These are phyloP conservation scores for Cladosporium sp. DNA, from an alignment of 2,329 filamentous ascomycete genomes.

Conservation along the genomic window DNA sequence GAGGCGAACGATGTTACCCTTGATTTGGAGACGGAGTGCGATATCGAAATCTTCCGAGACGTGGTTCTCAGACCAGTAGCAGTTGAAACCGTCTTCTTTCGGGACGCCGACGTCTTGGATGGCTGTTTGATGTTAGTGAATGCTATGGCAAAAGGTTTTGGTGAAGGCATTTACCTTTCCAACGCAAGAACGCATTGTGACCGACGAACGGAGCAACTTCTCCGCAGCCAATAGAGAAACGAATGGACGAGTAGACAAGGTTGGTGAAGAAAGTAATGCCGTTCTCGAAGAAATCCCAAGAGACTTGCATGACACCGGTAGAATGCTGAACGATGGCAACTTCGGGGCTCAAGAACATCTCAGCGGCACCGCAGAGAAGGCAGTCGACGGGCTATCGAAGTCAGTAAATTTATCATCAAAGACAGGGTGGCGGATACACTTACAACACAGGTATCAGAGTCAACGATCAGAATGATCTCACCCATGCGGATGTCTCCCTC, in stretches of 20 bases:
- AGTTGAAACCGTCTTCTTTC: conserved; percentile 56
- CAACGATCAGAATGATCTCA: conserved; percentile 62
- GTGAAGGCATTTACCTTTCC: no score
- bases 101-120: conserved; percentile 58
- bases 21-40: conserved; percentile 64
- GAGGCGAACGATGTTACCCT: conserved; percentile 64
- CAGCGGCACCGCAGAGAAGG: conserved; percentile 64
- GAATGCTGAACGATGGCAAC: conserved; percentile 68
- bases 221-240: conserved; percentile 64
- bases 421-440: no score
- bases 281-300: conserved; percentile 67
- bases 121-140: no score
- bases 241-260: conserved; percentile 68
- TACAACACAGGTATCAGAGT: conserved; percentile 62
- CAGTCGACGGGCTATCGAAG: conserved; percentile 54
- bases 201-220: conserved; percentile 73
- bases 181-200: conserved; percentile 70
- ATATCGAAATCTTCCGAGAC: conserved; percentile 79
- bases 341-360: conserved; percentile 66
- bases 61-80: conserved; percentile 70
- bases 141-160: no score
- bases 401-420: background rate
- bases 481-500: conserved; percentile 58
- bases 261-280: conserved; percentile 76
- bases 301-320: conserved; percentile 73